Percentiles rank a stretch among this genome's conserved stretches.
phyloP scores from a whole-genome alignment of 306 rosid genomes.

The Vigna trinervia region DNA sequence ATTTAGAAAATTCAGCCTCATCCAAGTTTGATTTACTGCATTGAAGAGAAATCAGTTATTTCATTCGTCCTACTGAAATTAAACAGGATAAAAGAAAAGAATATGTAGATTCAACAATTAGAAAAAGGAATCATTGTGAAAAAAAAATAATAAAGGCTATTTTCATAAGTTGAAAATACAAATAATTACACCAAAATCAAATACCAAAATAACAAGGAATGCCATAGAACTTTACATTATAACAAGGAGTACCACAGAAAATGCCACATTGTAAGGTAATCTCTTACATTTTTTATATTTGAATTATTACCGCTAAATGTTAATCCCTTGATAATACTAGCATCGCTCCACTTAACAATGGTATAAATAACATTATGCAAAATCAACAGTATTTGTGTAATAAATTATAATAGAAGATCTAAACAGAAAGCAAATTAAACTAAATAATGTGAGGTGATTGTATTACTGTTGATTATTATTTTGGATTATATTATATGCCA shows the following conservation, averaged over 20 bases:
- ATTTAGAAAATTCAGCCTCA: slow-evolving; percentile 70
- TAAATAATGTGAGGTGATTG: not conserved
- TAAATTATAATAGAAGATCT: slow-evolving; percentile 15
- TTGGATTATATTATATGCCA: slow-evolving; percentile 5
- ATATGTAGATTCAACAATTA: not conserved
- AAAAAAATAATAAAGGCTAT: not conserved
- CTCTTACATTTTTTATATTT: not conserved
- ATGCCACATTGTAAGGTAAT: not conserved
- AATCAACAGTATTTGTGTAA: not conserved
- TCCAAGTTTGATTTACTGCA: slow-evolving; percentile 71
- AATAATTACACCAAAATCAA: not conserved
- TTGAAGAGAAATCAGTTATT: slow-evolving; percentile 36
- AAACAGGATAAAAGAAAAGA: not conserved
- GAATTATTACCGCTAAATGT: not conserved
- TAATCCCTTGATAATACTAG: not conserved
- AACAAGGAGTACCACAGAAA: slow-evolving; percentile 9
- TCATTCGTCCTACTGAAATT: slow-evolving; percentile 16
- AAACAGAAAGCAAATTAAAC: not conserved
- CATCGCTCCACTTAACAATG: not conserved
- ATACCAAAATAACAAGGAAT: not conserved
- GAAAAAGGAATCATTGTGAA: not conserved
- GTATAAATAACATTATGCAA: slow-evolving; percentile 1
- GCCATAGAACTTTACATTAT: slow-evolving; percentile 14
- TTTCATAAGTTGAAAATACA: slow-evolving; percentile 11
- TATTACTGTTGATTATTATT: not conserved